These are phyloP conservation scores for Ceratobasidium papillatum DNA, from an alignment of 1,284 basidiomycete species.

Conservation along the genomic window DNA sequence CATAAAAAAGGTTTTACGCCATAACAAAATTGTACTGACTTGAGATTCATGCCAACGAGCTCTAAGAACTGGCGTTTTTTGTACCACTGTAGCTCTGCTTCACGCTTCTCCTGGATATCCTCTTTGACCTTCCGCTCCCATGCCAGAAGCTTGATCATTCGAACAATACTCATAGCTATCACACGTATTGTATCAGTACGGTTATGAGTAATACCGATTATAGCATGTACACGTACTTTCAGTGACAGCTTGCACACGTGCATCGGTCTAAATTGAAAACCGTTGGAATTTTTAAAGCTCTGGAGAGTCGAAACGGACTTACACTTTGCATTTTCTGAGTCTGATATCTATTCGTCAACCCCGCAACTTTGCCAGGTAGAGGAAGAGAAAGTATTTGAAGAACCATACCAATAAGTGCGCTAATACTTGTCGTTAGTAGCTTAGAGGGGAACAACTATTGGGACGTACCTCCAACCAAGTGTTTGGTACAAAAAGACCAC, in stretches of 20 bases:
- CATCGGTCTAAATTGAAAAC: conserved; percentile 37
- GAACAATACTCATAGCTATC: conserved; percentile 26
- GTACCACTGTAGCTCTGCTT: conserved; percentile 32
- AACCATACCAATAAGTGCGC: no score
- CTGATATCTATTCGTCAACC: no score
- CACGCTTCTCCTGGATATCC: neutral
- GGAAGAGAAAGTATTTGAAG: no score
- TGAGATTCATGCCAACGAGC: conserved; percentile 23
- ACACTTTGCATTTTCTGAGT: no score
- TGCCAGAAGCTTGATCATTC: conserved; percentile 40
- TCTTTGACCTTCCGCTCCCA: conserved; percentile 31
- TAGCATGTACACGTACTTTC: conserved; percentile 20
- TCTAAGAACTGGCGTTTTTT: conserved; percentile 18
- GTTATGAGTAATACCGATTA: neutral
- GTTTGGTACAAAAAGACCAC: no score
- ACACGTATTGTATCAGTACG: neutral
- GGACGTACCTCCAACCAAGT: no score
- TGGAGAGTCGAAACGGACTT: no score
- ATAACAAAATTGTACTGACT: conserved; percentile 5
- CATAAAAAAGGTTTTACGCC: no score
- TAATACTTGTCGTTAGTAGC: no score
- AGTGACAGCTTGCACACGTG: conserved; percentile 33
- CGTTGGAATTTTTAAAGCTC: no score
- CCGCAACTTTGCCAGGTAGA: no score
- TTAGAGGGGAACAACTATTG: no score